Percentiles rank a stretch among this genome's conserved stretches.
Evolutionary conservation across 768 basidiomycete genomes (phyloP).

Genomic region (Phanerodontia chrysosporium): DNA sequence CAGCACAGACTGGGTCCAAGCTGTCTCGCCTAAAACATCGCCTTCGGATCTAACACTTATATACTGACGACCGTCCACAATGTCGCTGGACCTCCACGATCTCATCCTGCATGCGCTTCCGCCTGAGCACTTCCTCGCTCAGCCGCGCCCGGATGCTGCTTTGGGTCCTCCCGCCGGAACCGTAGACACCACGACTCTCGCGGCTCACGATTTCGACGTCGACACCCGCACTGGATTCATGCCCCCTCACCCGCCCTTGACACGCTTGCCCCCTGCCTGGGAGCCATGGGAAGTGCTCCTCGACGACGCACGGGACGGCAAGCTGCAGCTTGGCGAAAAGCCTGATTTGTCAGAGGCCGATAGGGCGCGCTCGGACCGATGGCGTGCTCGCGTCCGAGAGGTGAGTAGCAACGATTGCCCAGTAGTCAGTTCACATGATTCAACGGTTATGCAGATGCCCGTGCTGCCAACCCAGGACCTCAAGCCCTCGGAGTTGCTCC

Average conservation of each 20-base stretch:
- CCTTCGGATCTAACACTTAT: neutral
- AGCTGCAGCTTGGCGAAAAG: conserved; percentile 51
- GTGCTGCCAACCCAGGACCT: conserved; percentile 33
- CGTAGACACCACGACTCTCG: conserved; percentile 33
- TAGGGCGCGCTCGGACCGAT: conserved; percentile 31
- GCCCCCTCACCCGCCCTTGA: conserved; percentile 70
- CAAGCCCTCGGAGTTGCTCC: conserved; percentile 36
- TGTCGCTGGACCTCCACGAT: conserved; percentile 6
- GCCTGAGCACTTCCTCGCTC: conserved; percentile 30
- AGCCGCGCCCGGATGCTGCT: conserved; percentile 29
- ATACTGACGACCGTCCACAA: conserved; percentile 46
- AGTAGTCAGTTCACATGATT: conserved; percentile 7
- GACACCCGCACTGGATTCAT: conserved; percentile 90
- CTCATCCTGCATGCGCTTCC: conserved; percentile 16
- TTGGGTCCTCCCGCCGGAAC: conserved; percentile 23
- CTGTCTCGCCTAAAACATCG: neutral
- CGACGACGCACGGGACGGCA: conserved; percentile 41
- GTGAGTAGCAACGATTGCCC: conserved; percentile 24
- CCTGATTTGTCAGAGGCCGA: conserved; percentile 26
- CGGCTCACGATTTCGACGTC: conserved; percentile 69
- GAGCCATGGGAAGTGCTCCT: conserved; percentile 69
- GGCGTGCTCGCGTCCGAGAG: conserved; percentile 38
- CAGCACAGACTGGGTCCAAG: neutral
- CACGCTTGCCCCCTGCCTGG: conserved; percentile 58
- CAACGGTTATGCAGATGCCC: conserved; percentile 31